phyloP scores from a whole-genome alignment of 169 alveolate species.

The Cryptosporidium baileyi region DNA sequence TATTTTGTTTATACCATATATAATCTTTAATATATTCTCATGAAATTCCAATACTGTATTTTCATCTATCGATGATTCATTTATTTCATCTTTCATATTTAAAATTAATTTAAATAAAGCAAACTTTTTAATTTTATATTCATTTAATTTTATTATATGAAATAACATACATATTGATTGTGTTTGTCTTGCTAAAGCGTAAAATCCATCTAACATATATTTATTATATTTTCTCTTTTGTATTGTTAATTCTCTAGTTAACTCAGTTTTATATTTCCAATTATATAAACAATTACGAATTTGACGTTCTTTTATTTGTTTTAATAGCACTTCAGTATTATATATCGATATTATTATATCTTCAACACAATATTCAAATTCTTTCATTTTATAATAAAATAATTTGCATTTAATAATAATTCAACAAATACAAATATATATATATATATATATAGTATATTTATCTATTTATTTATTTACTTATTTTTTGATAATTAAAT shows the following conservation, averaged over 20 bases:
- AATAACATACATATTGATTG: slow-evolving; percentile 60
- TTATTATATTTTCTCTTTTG: slow-evolving; percentile 51
- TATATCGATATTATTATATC: slow-evolving; percentile 38
- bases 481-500: no score
- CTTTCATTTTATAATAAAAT: no score
- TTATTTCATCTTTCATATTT: neutral
- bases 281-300: slow-evolving; percentile 30
- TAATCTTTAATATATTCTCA: neutral
- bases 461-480: no score
- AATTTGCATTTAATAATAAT: no score
- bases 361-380: slow-evolving; percentile 17
- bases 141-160: slow-evolving; percentile 7
- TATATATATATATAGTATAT: no score
- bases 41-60: slow-evolving; percentile 11
- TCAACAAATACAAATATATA: no score
- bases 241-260: neutral
- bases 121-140: slow-evolving; percentile 11
- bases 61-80: neutral
- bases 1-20: neutral
- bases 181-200: slow-evolving; percentile 65
- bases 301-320: slow-evolving; percentile 41
- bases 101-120: slow-evolving; percentile 2
- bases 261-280: slow-evolving; percentile 48
- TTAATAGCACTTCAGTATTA: slow-evolving; percentile 33
- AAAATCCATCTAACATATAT: slow-evolving; percentile 63